These are phyloP conservation scores for Cryphonectria naterciae DNA, from an alignment of 2,329 filamentous ascomycete genomes.

Conservation along the genomic window DNA sequence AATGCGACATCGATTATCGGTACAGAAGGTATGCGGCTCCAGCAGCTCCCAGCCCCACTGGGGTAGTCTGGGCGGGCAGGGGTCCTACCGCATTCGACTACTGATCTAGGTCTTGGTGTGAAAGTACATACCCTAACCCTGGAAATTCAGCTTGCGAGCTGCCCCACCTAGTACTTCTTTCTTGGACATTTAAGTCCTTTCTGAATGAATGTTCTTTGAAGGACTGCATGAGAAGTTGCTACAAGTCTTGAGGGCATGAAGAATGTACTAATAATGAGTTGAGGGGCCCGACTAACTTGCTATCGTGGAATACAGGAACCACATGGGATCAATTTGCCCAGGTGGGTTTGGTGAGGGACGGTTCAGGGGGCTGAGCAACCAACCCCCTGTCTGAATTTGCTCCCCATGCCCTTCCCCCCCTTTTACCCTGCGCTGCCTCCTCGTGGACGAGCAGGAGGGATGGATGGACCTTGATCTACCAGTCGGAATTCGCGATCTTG, in stretches of 20 bases:
- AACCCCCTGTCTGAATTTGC: conserved; percentile 5
- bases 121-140: not conserved
- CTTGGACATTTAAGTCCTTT: not conserved
- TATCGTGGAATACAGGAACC: conserved; percentile 1
- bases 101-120: not conserved
- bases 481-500: conserved; percentile 12
- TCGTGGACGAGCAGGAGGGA: not conserved
- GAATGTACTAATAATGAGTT: not conserved
- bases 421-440: conserved; percentile 6
- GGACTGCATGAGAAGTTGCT: not conserved
- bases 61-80: not conserved
- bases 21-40: conserved; percentile 1
- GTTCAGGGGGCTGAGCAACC: conserved; percentile 13
- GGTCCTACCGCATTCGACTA: conserved; percentile 8
- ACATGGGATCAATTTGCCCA: conserved; percentile 8
- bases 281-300: not conserved
- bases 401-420: not conserved
- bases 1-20: conserved; percentile 20
- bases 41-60: not conserved
- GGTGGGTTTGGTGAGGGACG: not conserved
- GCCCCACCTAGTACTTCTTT: not conserved
- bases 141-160: not conserved
- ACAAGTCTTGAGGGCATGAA: not conserved
- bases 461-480: conserved; percentile 14
- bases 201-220: not conserved